A percentile compares a stretch with the other conserved stretches of the same genome.
Evolutionary conservation across 306 rosid species (phyloP).

Genomic region (Hylodesmum podocarpum): DNA sequence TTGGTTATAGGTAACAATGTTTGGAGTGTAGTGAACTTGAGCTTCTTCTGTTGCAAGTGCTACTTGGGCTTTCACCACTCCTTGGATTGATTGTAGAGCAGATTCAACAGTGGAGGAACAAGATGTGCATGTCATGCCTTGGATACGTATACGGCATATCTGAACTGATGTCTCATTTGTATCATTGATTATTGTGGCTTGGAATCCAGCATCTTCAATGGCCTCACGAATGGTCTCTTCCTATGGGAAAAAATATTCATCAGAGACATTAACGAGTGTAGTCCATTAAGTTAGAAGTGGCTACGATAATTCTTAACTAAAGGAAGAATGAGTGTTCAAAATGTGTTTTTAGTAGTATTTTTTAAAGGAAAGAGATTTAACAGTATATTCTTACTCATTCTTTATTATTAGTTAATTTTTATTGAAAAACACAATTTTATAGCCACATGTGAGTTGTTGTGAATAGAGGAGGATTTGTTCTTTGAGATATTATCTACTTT

Average conservation of each 20-base stretch:
- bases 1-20: constrained; percentile 41
- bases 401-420: too few species aligned
- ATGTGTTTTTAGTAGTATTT: too few species aligned
- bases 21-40: constrained; percentile 54
- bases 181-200: constrained; percentile 43
- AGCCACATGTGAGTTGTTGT: too few species aligned
- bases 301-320: too few species aligned
- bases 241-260: constrained; percentile 19
- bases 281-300: too few species aligned
- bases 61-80: constrained; percentile 62
- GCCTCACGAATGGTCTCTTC: constrained; percentile 57
- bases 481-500: too few species aligned
- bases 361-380: too few species aligned
- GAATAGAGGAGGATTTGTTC: too few species aligned
- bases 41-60: constrained; percentile 82
- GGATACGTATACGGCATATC: constrained; percentile 59
- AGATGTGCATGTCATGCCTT: constrained; percentile 79
- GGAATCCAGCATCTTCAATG: constrained; percentile 70
- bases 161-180: constrained; percentile 33
- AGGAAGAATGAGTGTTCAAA: too few species aligned
- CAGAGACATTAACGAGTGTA: neutral
- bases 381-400: too few species aligned
- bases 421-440: too few species aligned
- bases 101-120: constrained; percentile 75
- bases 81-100: constrained; percentile 49